A percentile compares a stretch with the other conserved stretches of the same genome.
Evolutionary conservation across 2,329 filamentous ascomycete genomes (phyloP).

Genomic region (Bipolaris zeicola): DNA sequence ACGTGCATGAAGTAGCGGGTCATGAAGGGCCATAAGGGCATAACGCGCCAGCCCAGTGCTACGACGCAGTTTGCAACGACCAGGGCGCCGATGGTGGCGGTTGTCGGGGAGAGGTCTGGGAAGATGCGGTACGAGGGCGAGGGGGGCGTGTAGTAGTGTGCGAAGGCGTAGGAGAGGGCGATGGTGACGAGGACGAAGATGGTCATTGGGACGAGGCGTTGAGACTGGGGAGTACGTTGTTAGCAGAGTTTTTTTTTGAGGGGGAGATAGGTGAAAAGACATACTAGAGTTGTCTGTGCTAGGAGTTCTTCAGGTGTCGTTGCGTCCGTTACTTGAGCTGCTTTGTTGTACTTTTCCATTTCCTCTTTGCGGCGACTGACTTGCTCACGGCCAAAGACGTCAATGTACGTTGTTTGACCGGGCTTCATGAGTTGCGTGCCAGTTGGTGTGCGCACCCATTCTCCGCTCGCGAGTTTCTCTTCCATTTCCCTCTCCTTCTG

Average conservation of each 20-base stretch:
- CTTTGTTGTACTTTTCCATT: conserved; percentile 34
- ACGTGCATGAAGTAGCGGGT: conserved; percentile 63
- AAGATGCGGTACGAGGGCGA: conserved; percentile 38
- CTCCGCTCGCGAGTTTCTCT: conserved; percentile 40
- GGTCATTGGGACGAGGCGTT: conserved; percentile 47
- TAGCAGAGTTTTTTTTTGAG: neutral
- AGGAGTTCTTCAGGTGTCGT: conserved; percentile 36
- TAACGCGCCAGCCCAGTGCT: conserved; percentile 65
- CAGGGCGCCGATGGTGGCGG: conserved; percentile 62
- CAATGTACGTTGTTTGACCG: conserved; percentile 41
- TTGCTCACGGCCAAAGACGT: conserved; percentile 42
- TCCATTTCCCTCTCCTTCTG: conserved; percentile 36
- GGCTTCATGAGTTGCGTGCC: conserved; percentile 46
- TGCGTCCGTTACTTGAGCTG: conserved; percentile 28
- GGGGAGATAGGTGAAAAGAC: neutral
- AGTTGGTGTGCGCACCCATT: conserved; percentile 41
- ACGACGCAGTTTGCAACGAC: conserved; percentile 65
- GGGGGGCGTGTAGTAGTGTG: conserved; percentile 42
- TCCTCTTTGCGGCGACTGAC: conserved; percentile 39
- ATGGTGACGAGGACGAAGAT: conserved; percentile 39
- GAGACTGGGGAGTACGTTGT: conserved; percentile 22
- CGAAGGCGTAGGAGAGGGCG: conserved; percentile 34
- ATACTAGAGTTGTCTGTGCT: conserved; percentile 41
- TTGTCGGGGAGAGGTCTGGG: conserved; percentile 41
- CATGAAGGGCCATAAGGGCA: conserved; percentile 67